phyloP scores from a whole-genome alignment of 306 rosid species.

The Casuarina glauca region DNA sequence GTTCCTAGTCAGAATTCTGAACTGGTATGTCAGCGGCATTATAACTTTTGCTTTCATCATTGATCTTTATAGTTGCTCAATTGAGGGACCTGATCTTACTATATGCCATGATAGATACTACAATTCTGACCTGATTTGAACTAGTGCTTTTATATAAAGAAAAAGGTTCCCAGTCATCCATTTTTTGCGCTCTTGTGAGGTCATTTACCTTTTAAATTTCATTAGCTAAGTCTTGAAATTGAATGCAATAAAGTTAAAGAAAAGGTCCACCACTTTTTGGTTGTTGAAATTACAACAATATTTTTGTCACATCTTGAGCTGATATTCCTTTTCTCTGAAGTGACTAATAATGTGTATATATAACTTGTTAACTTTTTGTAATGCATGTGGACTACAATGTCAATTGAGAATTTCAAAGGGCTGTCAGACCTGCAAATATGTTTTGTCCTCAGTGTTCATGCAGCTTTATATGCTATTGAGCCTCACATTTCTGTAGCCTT shows the following conservation, averaged over 20 bases:
- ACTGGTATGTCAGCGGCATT: conserved; percentile 54
- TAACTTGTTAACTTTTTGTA: too few species aligned
- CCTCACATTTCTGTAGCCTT: neutral
- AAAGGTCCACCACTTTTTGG: neutral
- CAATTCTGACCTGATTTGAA: neutral
- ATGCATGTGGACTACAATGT: too few species aligned
- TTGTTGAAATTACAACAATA: neutral
- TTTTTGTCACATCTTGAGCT: neutral
- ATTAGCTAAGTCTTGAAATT: neutral
- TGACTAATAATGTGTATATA: neutral
- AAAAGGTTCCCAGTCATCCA: neutral
- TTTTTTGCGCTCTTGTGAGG: neutral
- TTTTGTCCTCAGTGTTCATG: neutral
- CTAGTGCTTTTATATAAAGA: neutral
- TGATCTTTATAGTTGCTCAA: neutral
- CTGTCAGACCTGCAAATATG: neutral
- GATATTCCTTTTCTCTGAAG: neutral
- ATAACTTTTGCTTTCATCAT: neutral
- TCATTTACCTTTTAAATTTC: neutral
- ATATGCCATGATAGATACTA: neutral
- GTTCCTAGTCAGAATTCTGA: conserved; percentile 96
- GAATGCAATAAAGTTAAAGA: neutral
- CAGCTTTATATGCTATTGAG: neutral
- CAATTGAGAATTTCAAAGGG: too few species aligned
- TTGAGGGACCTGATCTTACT: neutral